Percentiles rank a stretch among this genome's conserved stretches.
Conservation (phyloP, 371 early-diverging fungal genomes). For the Nematocida sp. region DNA sequence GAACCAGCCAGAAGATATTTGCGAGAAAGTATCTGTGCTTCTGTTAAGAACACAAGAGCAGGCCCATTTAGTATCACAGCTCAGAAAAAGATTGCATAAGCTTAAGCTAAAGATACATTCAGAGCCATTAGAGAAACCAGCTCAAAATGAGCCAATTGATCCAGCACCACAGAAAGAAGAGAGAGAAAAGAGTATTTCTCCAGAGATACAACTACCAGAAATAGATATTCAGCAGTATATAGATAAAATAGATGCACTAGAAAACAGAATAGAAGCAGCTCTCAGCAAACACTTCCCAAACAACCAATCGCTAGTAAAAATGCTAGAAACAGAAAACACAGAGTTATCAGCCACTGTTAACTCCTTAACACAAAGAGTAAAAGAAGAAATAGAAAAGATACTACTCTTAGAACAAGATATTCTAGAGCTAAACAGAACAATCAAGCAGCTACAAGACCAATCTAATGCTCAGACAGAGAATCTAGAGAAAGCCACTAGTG, state of each 20-base stretch:
- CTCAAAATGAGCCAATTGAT: background rate
- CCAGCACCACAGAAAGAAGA: background rate
- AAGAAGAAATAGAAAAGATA: background rate
- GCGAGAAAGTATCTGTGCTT: background rate
- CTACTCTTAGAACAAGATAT: background rate
- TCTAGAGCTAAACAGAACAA: background rate
- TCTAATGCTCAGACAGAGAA: background rate
- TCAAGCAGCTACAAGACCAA: background rate
- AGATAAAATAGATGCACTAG: slow-evolving; percentile 94
- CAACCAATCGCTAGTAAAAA: slow-evolving; percentile 93
- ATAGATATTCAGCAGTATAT: slow-evolving; percentile 89
- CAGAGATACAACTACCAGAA: slow-evolving; percentile 61
- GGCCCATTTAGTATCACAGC: slow-evolving; percentile 2
- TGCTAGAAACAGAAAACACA: slow-evolving; percentile 88
- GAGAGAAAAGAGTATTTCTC: too few species aligned
- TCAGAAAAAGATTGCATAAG: slow-evolving; percentile 4
- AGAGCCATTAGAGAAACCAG: background rate
- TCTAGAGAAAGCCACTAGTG: background rate
- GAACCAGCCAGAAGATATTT: background rate
- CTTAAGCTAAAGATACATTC: background rate
- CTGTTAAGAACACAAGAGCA: slow-evolving; percentile 11
- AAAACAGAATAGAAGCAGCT: slow-evolving; percentile 91
- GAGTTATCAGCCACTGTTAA: slow-evolving; percentile 15
- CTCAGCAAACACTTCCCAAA: slow-evolving; percentile 92
- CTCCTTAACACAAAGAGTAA: slow-evolving; percentile 11